phyloP scores from a whole-genome alignment of 2,329 filamentous ascomycete genomes.

The Taxawa tesnikishii region DNA sequence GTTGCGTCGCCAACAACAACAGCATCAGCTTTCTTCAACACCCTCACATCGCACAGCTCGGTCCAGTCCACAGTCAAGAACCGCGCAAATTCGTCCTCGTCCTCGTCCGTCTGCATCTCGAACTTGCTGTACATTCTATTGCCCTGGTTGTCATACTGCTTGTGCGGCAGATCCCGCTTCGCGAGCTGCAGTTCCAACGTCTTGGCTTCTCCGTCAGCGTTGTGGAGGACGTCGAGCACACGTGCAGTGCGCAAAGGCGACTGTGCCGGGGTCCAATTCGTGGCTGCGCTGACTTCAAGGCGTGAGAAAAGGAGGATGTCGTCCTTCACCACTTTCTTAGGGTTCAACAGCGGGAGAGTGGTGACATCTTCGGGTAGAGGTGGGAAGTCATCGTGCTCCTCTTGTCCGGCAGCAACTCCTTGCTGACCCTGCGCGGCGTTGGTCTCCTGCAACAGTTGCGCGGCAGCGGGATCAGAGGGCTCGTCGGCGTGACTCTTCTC shows the following conservation, averaged over 20 bases:
- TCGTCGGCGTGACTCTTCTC: conserved; percentile 11
- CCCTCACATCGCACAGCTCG: conserved; percentile 46
- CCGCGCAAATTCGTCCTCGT: conserved; percentile 42
- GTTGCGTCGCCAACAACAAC: background rate
- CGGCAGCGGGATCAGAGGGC: conserved; percentile 13
- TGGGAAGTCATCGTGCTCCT: conserved; percentile 46
- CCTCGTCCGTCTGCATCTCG: conserved; percentile 51
- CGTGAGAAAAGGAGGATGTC: conserved; percentile 61
- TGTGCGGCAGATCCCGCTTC: conserved; percentile 49
- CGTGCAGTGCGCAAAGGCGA: conserved; percentile 50
- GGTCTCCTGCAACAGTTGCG: conserved; percentile 17
- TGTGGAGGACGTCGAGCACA: conserved; percentile 39
- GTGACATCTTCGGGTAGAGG: conserved; percentile 46
- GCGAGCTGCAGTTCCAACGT: conserved; percentile 53
- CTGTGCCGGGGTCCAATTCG: conserved; percentile 54
- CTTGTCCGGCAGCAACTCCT: conserved; percentile 31
- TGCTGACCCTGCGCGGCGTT: conserved; percentile 23
- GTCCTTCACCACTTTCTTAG: conserved; percentile 39
- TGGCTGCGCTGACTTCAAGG: conserved; percentile 47
- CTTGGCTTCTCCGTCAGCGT: conserved; percentile 32
- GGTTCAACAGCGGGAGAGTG: conserved; percentile 38
- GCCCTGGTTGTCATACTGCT: conserved; percentile 56
- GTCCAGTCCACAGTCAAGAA: conserved; percentile 45
- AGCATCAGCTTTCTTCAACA: background rate
- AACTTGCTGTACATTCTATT: conserved; percentile 66